Percentiles rank a stretch among this genome's conserved stretches.
These are phyloP conservation scores for Suhomyces panamericanus DNA, from an alignment of 1,139 yeast species.

Conservation along the genomic window DNA sequence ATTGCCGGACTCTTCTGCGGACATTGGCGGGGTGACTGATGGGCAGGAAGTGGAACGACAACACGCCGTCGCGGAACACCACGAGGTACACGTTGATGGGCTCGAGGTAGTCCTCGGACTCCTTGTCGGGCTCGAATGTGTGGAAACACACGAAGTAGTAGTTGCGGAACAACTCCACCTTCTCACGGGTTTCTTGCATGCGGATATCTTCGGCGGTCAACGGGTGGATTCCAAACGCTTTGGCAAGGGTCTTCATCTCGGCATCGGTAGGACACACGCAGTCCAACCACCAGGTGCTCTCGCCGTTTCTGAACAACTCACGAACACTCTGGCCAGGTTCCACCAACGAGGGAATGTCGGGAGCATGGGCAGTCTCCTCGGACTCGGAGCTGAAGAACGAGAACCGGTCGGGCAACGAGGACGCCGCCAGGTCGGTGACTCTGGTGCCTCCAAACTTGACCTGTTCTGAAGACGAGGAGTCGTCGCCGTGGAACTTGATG, in stretches of 20 bases:
- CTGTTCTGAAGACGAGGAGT: conserved; percentile 23
- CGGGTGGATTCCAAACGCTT: conserved; percentile 82
- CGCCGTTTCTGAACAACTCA: conserved; percentile 61
- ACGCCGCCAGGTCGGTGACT: conserved; percentile 25
- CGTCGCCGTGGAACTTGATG: conserved; percentile 2
- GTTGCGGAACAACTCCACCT: conserved; percentile 71
- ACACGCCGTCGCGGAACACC: conserved; percentile 79
- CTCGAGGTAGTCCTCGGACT: conserved; percentile 78
- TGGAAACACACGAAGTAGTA: conserved; percentile 84
- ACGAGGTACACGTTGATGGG: conserved; percentile 87
- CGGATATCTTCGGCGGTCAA: conserved; percentile 83
- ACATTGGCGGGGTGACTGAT: conserved; percentile 82
- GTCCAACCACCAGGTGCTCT: conserved; percentile 77
- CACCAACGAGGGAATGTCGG: conserved; percentile 77
- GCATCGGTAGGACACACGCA: conserved; percentile 68
- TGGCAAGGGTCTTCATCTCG: conserved; percentile 63
- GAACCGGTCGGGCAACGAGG: conserved; percentile 56
- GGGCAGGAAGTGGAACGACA: conserved; percentile 85
- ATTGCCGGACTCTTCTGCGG: conserved; percentile 86
- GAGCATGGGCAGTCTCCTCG: conserved; percentile 87
- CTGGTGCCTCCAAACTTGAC: conserved; percentile 39
- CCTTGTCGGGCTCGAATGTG: conserved; percentile 73
- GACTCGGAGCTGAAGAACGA: conserved; percentile 78
- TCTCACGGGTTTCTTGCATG: conserved; percentile 84
- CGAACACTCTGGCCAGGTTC: conserved; percentile 63